Evolutionary conservation across 1,139 yeast genomes (phyloP), one percentile per base, ranked within the genome.

Genomic region (Kurtzmaniella quercitrusa): DNA sequence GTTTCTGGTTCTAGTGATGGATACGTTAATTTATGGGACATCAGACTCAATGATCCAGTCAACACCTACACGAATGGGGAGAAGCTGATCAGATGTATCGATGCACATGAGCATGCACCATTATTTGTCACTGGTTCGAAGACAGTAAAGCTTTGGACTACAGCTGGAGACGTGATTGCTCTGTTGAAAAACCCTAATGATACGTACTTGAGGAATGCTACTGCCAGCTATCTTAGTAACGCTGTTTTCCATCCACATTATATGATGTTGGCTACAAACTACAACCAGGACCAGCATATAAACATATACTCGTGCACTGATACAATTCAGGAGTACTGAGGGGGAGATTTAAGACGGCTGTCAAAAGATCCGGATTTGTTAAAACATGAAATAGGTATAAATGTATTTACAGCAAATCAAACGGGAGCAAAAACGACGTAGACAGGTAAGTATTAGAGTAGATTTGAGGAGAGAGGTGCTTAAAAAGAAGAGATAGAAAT

Each of bases 71-170:
- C 69, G 25, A 65, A 65, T 18, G 78, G 79, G 46, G 84, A 81
- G 18, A 74, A 73, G 43, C 80, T 82, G 8, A 77, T 90, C 75
- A 76, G 95, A 14, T 77, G 88, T 27, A 73, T 89, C 46, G 88
- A 87, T 54, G 79, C 88, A 2, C 98, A 93, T 63, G 98, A 93
- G 56, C 98, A 93, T 64, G 98, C 98, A 0, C 98, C 98, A 0
- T 75, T 91, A 1, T 79, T 91, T 50, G 89, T 90, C 10, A 84
- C 95, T 1, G 98, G 96, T 0, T 83, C 94, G 3, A 84, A 83
- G 50, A 74, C 78, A 38, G 82, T 90, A n/a, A 85, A 87, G 39
- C 68, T 91, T 9, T 91, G 95, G 89, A 83, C 95, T 3, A 90
- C 96, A 0, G 70, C 85, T 0, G 98, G 98, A 4, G 87, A 84